Percentiles rank a stretch among this genome's conserved stretches.
These are phyloP conservation scores for Podospora conica DNA, from an alignment of 495 filamentous ascomycete species.

Conservation along the genomic window DNA sequence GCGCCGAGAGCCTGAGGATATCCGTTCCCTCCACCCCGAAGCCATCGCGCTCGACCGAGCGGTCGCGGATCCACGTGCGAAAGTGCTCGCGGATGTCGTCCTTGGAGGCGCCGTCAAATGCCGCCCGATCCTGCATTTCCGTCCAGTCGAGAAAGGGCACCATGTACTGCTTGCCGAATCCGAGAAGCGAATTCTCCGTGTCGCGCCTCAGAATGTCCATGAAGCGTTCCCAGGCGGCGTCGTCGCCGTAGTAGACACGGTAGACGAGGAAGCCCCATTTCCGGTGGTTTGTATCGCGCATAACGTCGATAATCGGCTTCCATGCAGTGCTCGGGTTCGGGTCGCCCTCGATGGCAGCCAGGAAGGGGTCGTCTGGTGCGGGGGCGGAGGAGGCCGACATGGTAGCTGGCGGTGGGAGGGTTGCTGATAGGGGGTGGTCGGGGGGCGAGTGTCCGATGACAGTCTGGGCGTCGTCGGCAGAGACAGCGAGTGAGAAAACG, in stretches of 20 bases:
- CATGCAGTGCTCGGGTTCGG: neutral
- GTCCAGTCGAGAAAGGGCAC: slow-evolving; percentile 12
- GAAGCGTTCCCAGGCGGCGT: slow-evolving; percentile 15
- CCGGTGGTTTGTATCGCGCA: slow-evolving; percentile 4
- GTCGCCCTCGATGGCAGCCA: slow-evolving; percentile 2
- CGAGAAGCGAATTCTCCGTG: neutral
- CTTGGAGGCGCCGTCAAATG: slow-evolving; percentile 16
- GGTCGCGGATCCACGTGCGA: slow-evolving; percentile 5
- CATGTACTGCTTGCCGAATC: neutral
- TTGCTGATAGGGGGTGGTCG: neutral
- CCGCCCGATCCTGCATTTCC: slow-evolving; percentile 12
- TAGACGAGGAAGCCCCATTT: slow-evolving; percentile 23
- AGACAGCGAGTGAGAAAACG: neutral
- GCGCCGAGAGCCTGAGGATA: neutral
- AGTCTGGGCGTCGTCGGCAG: neutral
- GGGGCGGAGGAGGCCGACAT: neutral
- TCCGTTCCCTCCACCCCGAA: slow-evolving; percentile 6
- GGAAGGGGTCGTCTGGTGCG: neutral
- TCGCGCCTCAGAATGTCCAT: slow-evolving; percentile 10
- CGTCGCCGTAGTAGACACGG: slow-evolving; percentile 14
- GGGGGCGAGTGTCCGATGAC: slow-evolving; percentile 1
- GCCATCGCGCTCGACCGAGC: slow-evolving; percentile 14
- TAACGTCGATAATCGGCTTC: neutral
- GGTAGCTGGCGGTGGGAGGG: neutral
- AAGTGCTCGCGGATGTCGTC: slow-evolving; percentile 13